Base-by-base conservation (phyloP, 257 asterid genomes). In the Sherardia arvensis region DNA sequence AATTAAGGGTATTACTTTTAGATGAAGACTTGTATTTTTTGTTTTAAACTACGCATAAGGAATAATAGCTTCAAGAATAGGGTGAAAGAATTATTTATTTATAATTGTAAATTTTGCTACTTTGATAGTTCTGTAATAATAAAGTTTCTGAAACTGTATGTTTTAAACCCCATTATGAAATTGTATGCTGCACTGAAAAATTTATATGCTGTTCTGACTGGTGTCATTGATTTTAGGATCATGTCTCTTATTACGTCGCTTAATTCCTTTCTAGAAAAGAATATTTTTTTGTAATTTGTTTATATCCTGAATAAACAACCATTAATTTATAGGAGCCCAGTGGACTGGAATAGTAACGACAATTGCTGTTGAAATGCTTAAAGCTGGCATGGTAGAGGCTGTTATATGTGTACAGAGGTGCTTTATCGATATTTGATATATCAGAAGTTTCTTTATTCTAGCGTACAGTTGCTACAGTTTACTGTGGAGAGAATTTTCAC, bases 291-390 rank as follows among this genome's bases (percentile, higher is more conserved):
- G 7, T 14, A n/a, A 32, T 14, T 3, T 22, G 26, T 5, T 10
- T 22, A 12, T 55, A 53, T 69, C 65, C 49, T 62, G 40, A 75
- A 62, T 69, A 38, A 63, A n/a, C n/a, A 36, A 21, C 60, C 40
- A 53, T 56, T 23, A 26, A 47, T 69, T 49, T n/a, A 28, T 69
- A 92, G 99, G 97, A 74, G 99, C 99, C 67, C 99, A 89, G 79
- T 92, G 99, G 99, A 92, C 99, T n/a, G 99, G 99, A 56, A 87
- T 89, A 76, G 99, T 92, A 68, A 92, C 99, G 34, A 92, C 99
- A 77, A 89, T 92, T 75, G 97, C 97, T 1, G 79, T 89, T 62
- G 99, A 89, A 77, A 92, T 92, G 99, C 95, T 92, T 59, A 87
- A 86, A 74, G 73, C 88, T 57, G 96, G 95, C 71, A 71, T 89